These are phyloP conservation scores for Cyberlindnera misumaiensis DNA, from an alignment of 805 yeast genomes.

Conservation along the genomic window DNA sequence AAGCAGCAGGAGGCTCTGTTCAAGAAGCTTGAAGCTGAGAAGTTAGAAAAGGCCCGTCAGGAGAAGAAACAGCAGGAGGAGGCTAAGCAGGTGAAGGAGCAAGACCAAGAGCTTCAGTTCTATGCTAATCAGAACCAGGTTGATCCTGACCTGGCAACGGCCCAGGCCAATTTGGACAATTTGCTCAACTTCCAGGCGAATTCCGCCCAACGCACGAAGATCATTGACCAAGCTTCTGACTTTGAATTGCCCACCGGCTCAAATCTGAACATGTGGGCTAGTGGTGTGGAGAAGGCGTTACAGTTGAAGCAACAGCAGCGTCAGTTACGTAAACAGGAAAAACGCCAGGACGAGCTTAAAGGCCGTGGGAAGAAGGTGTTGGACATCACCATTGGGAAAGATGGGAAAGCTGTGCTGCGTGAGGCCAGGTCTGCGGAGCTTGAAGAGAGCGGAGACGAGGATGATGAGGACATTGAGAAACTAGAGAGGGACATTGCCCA, in stretches of 20 bases:
- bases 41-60: constrained; percentile 27
- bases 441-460: constrained; percentile 33
- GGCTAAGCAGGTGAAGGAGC: constrained; percentile 32
- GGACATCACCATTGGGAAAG: constrained; percentile 64
- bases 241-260: constrained; percentile 56
- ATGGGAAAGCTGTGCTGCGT: constrained; percentile 67
- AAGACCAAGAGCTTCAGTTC: constrained; percentile 36
- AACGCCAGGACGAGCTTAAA: constrained; percentile 45
- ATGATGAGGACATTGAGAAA: constrained; percentile 24
- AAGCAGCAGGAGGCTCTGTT: constrained; percentile 62
- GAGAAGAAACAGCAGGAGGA: constrained; percentile 30
- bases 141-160: constrained; percentile 58
- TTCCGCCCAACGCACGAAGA: constrained; percentile 83
- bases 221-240: constrained; percentile 91
- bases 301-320: constrained; percentile 83
- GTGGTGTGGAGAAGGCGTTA: constrained; percentile 77
- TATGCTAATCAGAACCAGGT: constrained; percentile 33
- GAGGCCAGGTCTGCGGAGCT: constrained; percentile 20
- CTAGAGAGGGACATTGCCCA: constrained; percentile 25
- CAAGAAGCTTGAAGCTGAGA: constrained; percentile 47
- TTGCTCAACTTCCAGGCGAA: constrained; percentile 76
- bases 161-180: constrained; percentile 68
- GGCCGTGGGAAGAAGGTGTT: constrained; percentile 75
- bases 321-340: constrained; percentile 57
- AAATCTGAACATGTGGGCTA: constrained; percentile 67